Evolutionary conservation across 129 eudicot species (phyloP), one percentile per base, ranked within the genome.

Genomic region (Centrapalus pauciflorus): DNA sequence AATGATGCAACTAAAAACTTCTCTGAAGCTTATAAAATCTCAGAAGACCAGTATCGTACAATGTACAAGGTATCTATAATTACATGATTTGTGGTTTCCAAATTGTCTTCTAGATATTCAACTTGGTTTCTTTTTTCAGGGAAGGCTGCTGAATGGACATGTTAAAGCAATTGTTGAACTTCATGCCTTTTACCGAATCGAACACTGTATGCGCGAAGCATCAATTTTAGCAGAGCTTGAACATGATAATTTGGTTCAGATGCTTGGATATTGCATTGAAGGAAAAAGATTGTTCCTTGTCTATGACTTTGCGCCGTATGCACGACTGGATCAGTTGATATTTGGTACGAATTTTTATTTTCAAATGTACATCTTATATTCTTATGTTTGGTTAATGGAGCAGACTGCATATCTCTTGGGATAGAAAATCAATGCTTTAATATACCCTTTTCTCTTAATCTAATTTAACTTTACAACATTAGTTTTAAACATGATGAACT

Each of bases 261-360:
- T 63, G 55, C 23, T 63, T 63, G 69, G 55, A 26, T 65, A 65
- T 28, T 65, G 43, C 28, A 28, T 45, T 65, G 58, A 12, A 46
- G 58, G 20, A 46, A 5, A 6, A 65, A 0, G 0, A 28, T 0
- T 19, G 14, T 29, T n/a, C 19, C 38, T 65, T 16, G 3, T 65
- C 28, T 46, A 65, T 29, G 28, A 10, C 10, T 46, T 2, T 46
- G 58, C 45, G 9, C 5, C 17, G 19, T 2, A 5, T 17, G 7
- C 10, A 17, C 16, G 0, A 17, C 45, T 65, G 33, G 1, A 19
- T 27, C 0, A 19, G 28, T 8, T 45, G 10, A 14, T 45, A 27
- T 0, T 0, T 45, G 70, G 70, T 64, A 64, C 0, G 3, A 34
- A 20, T 1, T 57, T 3, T n/a, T 21, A 3, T 0, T 64, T 63